A percentile compares a stretch with the other conserved stretches of the same genome.
phyloP scores from a whole-genome alignment of 306 rosid species.

The Arachis hypogaea region DNA sequence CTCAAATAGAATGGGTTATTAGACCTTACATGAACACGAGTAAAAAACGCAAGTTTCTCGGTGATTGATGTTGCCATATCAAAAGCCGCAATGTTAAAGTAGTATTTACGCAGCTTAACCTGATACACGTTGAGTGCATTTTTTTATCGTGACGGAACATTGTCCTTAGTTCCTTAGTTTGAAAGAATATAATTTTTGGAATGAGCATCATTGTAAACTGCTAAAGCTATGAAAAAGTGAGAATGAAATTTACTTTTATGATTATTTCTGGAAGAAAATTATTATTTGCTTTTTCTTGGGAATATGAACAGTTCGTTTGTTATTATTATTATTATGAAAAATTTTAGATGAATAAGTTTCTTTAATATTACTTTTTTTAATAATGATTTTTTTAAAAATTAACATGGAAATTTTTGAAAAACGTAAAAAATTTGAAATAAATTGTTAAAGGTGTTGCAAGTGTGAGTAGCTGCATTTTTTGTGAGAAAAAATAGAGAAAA shows the following conservation, averaged over 20 bases:
- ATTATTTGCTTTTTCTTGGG: not conserved
- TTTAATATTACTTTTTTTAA: too few species aligned
- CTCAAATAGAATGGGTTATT: constrained; percentile 77
- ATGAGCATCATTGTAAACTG: not conserved
- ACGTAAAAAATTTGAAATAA: too few species aligned
- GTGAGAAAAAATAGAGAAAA: too few species aligned
- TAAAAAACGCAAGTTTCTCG: constrained; percentile 60
- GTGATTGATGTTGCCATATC: constrained; percentile 50
- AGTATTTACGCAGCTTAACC: not conserved
- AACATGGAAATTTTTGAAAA: too few species aligned
- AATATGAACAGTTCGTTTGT: not conserved
- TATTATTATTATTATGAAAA: not conserved
- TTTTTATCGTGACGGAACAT: constrained; percentile 2
- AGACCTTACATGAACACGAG: constrained; percentile 86
- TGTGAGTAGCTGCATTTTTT: too few species aligned
- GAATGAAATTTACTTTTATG: not conserved
- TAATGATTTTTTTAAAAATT: too few species aligned
- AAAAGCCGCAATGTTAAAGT: not conserved
- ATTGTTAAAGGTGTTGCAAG: too few species aligned
- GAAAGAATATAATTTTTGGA: constrained; percentile 5
- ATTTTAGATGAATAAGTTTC: too few species aligned
- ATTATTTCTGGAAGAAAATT: not conserved
- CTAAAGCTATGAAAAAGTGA: not conserved
- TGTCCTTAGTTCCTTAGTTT: not conserved
- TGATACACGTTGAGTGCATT: not conserved